These are phyloP conservation scores for Barnettozyma sucrosica DNA, from an alignment of 805 yeast genomes.

Conservation along the genomic window DNA sequence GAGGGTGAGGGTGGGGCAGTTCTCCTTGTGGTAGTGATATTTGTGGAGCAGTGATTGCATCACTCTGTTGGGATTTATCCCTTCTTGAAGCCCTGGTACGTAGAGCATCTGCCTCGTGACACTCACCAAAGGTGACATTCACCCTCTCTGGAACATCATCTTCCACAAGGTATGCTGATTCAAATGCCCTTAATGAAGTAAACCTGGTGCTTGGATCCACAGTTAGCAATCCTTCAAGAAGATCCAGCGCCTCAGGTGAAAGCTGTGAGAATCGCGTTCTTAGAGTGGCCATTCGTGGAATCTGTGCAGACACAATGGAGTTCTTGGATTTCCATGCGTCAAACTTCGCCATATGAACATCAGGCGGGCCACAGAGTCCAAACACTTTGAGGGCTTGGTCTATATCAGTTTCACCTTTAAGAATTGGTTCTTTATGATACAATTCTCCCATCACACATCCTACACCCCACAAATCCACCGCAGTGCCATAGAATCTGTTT, in stretches of 20 bases:
- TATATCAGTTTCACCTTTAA: constrained; percentile 79
- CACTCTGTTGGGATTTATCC: neutral
- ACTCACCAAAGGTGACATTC: constrained; percentile 51
- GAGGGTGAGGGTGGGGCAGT: neutral
- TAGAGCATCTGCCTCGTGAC: constrained; percentile 82
- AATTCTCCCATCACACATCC: constrained; percentile 95
- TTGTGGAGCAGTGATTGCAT: neutral
- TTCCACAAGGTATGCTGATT: constrained; percentile 59
- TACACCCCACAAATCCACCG: constrained; percentile 96
- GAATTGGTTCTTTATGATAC: constrained; percentile 72
- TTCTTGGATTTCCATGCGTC: constrained; percentile 14
- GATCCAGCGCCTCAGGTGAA: constrained; percentile 41
- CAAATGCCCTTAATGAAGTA: constrained; percentile 74
- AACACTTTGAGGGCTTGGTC: constrained; percentile 86
- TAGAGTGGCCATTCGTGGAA: constrained; percentile 32
- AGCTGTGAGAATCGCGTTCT: constrained; percentile 41
- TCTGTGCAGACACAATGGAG: neutral
- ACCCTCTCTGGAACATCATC: constrained; percentile 60
- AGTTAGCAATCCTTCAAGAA: constrained; percentile 56
- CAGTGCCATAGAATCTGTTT: constrained; percentile 81
- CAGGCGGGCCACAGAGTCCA: constrained; percentile 76
- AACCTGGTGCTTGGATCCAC: constrained; percentile 69
- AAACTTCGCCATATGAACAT: constrained; percentile 35
- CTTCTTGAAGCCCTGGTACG: constrained; percentile 40
- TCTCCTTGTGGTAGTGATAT: neutral